phyloP scores from a whole-genome alignment of 2,329 filamentous ascomycete species.

The Penicillium aurantiogriseum region DNA sequence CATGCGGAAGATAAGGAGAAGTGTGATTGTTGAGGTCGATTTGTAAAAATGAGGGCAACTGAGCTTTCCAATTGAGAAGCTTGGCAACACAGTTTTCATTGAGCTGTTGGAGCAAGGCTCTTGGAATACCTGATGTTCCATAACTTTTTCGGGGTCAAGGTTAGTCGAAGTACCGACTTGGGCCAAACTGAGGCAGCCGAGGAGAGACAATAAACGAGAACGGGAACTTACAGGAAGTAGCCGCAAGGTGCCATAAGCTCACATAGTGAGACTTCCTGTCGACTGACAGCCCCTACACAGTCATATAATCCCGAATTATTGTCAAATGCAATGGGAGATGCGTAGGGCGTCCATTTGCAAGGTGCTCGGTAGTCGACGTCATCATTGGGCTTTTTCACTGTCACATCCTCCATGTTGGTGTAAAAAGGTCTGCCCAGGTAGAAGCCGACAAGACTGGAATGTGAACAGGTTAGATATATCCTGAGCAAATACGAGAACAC shows the following conservation, averaged over 20 bases:
- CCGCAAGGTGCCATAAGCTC: constrained; percentile 33
- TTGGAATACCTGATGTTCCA: constrained; percentile 19
- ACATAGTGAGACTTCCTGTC: constrained; percentile 27
- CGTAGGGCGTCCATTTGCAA: constrained; percentile 25
- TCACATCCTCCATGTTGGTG: constrained; percentile 37
- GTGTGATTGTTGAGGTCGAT: constrained; percentile 23
- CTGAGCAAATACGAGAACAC: too few species aligned
- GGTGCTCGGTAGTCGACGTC: not conserved
- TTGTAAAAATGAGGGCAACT: constrained; percentile 24
- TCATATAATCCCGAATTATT: not conserved
- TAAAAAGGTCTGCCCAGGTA: constrained; percentile 39
- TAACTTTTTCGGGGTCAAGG: constrained; percentile 9
- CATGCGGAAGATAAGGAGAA: constrained; percentile 28
- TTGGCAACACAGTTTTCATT: constrained; percentile 18
- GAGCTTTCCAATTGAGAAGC: constrained; percentile 29
- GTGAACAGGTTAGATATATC: not conserved
- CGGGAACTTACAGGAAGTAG: constrained; percentile 26
- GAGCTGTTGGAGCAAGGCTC: constrained; percentile 24
- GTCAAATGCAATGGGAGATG: constrained; percentile 5
- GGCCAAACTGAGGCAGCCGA: too few species aligned
- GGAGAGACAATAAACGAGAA: not conserved
- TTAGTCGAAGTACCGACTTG: too few species aligned
- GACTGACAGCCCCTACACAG: constrained; percentile 6
- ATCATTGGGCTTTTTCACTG: constrained; percentile 31
- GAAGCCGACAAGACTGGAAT: constrained; percentile 33